These are phyloP conservation scores for Talaromyces proteolyticus DNA, from an alignment of 495 filamentous ascomycete species.

Conservation along the genomic window DNA sequence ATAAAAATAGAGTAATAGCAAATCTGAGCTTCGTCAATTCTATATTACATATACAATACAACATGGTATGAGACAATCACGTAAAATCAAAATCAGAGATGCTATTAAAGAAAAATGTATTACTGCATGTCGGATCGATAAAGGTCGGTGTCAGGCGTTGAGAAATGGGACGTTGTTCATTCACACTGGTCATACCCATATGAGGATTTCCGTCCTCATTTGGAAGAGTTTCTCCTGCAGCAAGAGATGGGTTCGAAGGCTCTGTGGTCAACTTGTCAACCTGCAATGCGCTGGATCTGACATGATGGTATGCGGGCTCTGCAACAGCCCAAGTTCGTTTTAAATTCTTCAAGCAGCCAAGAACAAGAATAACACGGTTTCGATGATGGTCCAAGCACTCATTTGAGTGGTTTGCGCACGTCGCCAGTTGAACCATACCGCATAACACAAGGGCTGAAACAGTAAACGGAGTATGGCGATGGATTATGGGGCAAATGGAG, in stretches of 20 bases:
- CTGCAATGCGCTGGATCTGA: not conserved
- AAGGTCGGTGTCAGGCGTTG: conserved; percentile 22
- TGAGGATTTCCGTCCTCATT: not conserved
- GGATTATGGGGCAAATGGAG: conserved; percentile 1
- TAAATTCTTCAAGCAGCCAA: conserved; percentile 1
- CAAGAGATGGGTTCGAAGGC: not conserved
- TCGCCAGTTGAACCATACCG: conserved; percentile 2
- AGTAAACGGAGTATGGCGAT: conserved; percentile 1
- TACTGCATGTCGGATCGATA: conserved; percentile 29
- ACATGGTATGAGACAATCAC: too few species aligned
- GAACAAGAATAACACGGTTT: conserved; percentile 2
- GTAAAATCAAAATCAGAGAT: conserved; percentile 24
- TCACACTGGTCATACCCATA: conserved; percentile 9
- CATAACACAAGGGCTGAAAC: not conserved
- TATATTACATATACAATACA: too few species aligned
- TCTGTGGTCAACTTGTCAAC: not conserved
- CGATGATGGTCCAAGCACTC: conserved; percentile 4
- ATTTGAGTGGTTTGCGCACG: not conserved
- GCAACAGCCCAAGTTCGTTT: conserved; percentile 1
- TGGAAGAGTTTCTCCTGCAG: not conserved
- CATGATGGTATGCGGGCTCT: not conserved
- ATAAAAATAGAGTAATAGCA: too few species aligned
- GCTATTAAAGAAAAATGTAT: conserved; percentile 22
- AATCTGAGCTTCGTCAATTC: too few species aligned
- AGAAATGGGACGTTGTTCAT: conserved; percentile 21